These are phyloP conservation scores for Solanum chiquidenum DNA, from an alignment of 257 asterid species.

Conservation along the genomic window DNA sequence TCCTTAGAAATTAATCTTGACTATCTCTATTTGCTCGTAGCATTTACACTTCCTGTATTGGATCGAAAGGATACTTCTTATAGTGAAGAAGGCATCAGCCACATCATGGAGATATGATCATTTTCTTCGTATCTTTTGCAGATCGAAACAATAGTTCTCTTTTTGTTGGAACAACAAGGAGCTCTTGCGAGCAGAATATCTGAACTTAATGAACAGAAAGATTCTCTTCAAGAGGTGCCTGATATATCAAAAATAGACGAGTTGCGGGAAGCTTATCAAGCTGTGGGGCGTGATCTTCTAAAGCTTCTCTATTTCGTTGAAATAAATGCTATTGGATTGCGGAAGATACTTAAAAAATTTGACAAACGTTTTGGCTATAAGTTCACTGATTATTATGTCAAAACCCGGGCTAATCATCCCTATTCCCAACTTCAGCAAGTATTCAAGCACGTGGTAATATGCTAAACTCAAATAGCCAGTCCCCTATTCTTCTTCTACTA, in stretches of 20 bases:
- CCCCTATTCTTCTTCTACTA: background rate
- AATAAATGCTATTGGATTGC: constrained; percentile 78
- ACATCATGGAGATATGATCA: background rate
- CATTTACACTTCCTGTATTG: background rate
- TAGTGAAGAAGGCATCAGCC: background rate
- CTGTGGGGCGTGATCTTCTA: constrained; percentile 75
- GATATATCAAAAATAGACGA: constrained; percentile 66
- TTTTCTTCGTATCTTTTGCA: constrained; percentile 19
- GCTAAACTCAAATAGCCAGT: background rate
- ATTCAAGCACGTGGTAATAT: constrained; percentile 94
- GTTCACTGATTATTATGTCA: constrained; percentile 88
- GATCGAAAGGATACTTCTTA: background rate
- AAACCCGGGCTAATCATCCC: constrained; percentile 95
- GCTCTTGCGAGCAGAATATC: constrained; percentile 61
- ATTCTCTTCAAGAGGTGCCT: constrained; percentile 61
- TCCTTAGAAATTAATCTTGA: background rate
- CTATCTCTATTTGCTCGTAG: background rate
- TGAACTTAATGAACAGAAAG: constrained; percentile 53
- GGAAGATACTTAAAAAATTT: constrained; percentile 90
- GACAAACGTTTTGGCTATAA: constrained; percentile 85
- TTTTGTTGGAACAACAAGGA: constrained; percentile 93
- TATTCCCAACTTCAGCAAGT: constrained; percentile 97
- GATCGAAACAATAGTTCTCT: constrained; percentile 89
- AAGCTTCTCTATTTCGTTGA: constrained; percentile 83
- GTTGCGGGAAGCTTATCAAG: constrained; percentile 75